phyloP scores from a whole-genome alignment of 208 protist genomes.

The Willaertia magna region DNA sequence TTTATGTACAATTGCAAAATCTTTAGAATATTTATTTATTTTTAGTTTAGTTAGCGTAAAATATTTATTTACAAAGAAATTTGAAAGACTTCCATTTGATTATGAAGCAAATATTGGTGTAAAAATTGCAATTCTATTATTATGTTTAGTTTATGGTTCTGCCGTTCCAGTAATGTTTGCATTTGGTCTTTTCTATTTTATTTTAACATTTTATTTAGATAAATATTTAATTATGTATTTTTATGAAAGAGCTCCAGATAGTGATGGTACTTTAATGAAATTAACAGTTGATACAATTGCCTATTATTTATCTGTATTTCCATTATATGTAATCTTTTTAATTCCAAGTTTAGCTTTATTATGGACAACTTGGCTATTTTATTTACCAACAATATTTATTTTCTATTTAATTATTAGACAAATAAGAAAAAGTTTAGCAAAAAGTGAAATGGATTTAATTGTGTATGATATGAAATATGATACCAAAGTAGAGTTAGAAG shows the following conservation, averaged over 20 bases:
- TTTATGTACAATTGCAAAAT: background rate
- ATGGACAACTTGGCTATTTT: background rate
- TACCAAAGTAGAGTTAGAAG: background rate
- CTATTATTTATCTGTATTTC: background rate
- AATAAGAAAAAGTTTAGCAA: background rate
- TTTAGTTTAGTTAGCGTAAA: background rate
- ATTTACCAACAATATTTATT: background rate
- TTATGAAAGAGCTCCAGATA: background rate
- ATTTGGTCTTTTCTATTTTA: background rate
- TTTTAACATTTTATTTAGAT: background rate
- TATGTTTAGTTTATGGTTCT: background rate
- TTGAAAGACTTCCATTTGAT: background rate
- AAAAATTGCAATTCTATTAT: background rate
- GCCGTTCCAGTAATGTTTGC: background rate
- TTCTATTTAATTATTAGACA: background rate
- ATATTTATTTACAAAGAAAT: background rate
- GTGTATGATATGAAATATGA: background rate
- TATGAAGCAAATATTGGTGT: background rate
- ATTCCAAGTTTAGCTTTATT: background rate
- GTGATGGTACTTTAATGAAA: background rate
- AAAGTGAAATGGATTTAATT: background rate
- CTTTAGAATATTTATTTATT: background rate
- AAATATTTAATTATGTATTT: constrained; percentile 4
- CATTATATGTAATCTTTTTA: background rate
- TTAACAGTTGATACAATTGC: background rate